phyloP scores from a whole-genome alignment of 176 grass and related monocot species.

The Cenchrus fungigraminus region DNA sequence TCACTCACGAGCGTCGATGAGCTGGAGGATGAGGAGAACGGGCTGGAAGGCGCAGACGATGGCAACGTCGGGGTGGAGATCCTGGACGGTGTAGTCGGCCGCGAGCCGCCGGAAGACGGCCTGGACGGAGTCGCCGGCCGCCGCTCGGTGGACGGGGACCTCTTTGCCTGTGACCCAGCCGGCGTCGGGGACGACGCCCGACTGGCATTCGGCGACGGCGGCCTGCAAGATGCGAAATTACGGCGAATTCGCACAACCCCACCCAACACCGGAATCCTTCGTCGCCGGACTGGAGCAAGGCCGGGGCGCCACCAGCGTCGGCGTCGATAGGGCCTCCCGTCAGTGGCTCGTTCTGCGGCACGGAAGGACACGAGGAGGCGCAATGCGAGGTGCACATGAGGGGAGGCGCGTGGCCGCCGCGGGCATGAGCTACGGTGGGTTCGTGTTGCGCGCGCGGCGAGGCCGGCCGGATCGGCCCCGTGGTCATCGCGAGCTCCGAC shows the following conservation, averaged over 20 bases:
- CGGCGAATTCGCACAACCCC: no score
- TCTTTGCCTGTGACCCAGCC: conserved; percentile 51
- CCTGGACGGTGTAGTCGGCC: conserved; percentile 45
- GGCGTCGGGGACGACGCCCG: conserved; percentile 26
- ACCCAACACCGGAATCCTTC: no score
- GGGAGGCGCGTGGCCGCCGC: conserved; percentile 41
- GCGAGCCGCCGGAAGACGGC: conserved; percentile 38
- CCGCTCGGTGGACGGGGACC: conserved; percentile 64
- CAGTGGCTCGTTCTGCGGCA: no score
- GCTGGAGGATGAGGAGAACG: conserved; percentile 71
- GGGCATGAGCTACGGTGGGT: conserved; percentile 89
- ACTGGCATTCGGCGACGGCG: conserved; percentile 67
- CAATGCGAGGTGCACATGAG: no score
- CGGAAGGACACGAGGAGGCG: no score
- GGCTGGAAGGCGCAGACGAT: conserved; percentile 60
- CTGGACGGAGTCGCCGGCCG: conserved; percentile 45
- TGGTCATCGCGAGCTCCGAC: conserved; percentile 85
- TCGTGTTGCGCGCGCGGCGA: conserved; percentile 63
- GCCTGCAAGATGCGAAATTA: conserved; percentile 7
- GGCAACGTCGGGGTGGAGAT: conserved; percentile 52
- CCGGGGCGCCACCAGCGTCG: no score
- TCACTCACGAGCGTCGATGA: conserved; percentile 69
- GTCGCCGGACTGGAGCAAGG: no score
- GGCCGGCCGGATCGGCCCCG: conserved; percentile 43
- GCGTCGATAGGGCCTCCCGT: no score